Evolutionary conservation across 2,329 filamentous ascomycete genomes (phyloP).

Genomic region (Lecanicillium sp.): DNA sequence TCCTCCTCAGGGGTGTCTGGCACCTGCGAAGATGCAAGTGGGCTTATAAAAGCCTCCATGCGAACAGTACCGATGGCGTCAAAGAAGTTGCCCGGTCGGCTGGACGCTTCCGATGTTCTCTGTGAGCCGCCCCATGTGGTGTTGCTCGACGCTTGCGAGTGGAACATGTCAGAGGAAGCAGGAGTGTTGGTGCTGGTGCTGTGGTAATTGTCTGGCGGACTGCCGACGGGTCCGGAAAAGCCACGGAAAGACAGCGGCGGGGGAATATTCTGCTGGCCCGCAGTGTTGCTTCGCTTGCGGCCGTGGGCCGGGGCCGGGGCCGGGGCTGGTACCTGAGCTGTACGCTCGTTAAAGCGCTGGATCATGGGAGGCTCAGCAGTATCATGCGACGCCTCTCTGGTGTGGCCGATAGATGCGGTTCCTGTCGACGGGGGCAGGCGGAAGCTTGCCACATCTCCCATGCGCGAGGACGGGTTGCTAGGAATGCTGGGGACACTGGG

Average conservation of each 20-base stretch:
- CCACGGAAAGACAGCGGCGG: conserved; percentile 70
- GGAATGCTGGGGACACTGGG: conserved; percentile 41
- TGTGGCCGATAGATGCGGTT: conserved; percentile 29
- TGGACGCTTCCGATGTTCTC: conserved; percentile 52
- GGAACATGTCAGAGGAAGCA: conserved; percentile 54
- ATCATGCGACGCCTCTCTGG: conserved; percentile 47
- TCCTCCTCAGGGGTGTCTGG: conserved; percentile 46
- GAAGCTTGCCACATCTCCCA: conserved; percentile 31
- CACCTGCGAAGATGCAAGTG: conserved; percentile 44
- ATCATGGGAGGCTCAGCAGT: conserved; percentile 67
- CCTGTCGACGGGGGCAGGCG: conserved; percentile 36
- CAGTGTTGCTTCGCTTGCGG: conserved; percentile 85
- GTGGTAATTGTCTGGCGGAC: conserved; percentile 40
- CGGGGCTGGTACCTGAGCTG: conserved; percentile 33
- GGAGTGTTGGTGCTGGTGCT: conserved; percentile 56
- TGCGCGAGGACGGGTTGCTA: conserved; percentile 31
- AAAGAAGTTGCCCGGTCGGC: conserved; percentile 60
- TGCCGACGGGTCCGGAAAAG: conserved; percentile 56
- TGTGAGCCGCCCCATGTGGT: conserved; percentile 41
- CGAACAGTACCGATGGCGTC: conserved; percentile 85
- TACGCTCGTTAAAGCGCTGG: conserved; percentile 60
- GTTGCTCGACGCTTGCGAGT: conserved; percentile 45
- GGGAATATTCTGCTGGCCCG: conserved; percentile 54
- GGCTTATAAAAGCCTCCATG: conserved; percentile 93
- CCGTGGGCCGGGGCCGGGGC: conserved; percentile 46